phyloP scores from a whole-genome alignment of 177 flowering plant species.

The Viscum album region DNA sequence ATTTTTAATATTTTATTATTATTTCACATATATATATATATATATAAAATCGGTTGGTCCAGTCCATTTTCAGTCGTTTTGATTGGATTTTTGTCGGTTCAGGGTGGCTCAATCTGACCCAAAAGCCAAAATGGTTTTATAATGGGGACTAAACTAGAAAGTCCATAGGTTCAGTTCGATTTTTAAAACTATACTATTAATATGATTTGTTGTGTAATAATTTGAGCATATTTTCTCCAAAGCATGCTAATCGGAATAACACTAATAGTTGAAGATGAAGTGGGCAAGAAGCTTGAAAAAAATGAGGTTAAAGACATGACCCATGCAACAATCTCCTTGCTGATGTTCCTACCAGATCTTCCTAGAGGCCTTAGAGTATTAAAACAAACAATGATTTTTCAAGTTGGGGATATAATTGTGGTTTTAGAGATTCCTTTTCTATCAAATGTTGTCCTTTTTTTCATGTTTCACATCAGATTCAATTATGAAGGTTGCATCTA shows the following conservation, averaged over 20 bases:
- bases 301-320: constrained; percentile 25
- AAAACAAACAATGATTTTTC: constrained; percentile 43
- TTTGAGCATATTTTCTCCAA: too few relatives aligned
- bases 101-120: constrained; percentile 72
- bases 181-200: too few relatives aligned
- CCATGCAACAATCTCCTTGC: constrained; percentile 17
- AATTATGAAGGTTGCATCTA: constrained; percentile 27
- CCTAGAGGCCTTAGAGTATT: constrained; percentile 18
- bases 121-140: constrained; percentile 67
- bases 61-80: too few relatives aligned
- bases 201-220: too few relatives aligned
- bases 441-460: background rate
- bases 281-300: constrained; percentile 17
- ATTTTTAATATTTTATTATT: too few relatives aligned
- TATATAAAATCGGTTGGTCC: too few relatives aligned
- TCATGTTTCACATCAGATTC: constrained; percentile 24
- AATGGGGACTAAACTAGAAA: constrained; percentile 39
- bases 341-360: constrained; percentile 17
- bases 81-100: too few relatives aligned
- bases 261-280: constrained; percentile 33
- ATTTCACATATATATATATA: too few relatives aligned
- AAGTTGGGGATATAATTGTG: constrained; percentile 25
- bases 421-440: background rate
- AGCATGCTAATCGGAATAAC: too few relatives aligned
- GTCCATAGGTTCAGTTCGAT: constrained; percentile 49